Base-by-base conservation (phyloP, 345 rosid genomes). In the Odontarrhena argentea region DNA sequence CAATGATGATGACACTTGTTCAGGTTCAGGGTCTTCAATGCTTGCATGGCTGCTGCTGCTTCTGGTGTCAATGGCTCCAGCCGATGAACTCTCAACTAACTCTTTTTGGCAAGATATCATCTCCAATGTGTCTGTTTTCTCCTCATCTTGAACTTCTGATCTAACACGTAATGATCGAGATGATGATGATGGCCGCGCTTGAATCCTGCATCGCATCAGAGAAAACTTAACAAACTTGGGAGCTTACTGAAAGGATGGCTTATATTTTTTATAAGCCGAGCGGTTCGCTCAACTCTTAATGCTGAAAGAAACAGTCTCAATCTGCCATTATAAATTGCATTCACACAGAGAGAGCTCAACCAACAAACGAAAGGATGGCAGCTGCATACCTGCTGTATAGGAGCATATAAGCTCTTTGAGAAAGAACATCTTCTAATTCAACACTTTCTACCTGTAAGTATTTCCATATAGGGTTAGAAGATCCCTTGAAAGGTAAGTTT, bases 391-490 rank as follows among this genome's bases (percentile, higher is more conserved):
- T 89, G 88, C 84, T 86, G 74, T 95, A 95, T 56, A 91, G 77
- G 67, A 95, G 96, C 99, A 95, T 91, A 73, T 91, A 95, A 50
- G 99, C 97, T 66, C 93, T 83, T 78, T 88, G 86, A 62, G 96
- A 86, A 79, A 91, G 96, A 8, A 95, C 96, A 70, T 91, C 93
- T 13, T 89, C 99, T 76, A 87, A 38, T 51, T 82, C 96, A 43
- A 83, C 96, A 44, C 71, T 77, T 24, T 59, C 38, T 51, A 95
- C 88, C 97, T 95, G 86, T 57, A 65, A 78, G 65, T 74, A 70
- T 60, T 32, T 52, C 35, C 9, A 25, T 37, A 52, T 12, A 45
- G 34, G 51, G 22, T 60, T 35, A 78, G 66, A 54, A 36, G 14
- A 73, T 47, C 43, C 9, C 15, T 47, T 37, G 8, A 52, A 36